Conservation (phyloP, 2,329 filamentous ascomycete genomes). For the Ceratocystis huliohia region DNA sequence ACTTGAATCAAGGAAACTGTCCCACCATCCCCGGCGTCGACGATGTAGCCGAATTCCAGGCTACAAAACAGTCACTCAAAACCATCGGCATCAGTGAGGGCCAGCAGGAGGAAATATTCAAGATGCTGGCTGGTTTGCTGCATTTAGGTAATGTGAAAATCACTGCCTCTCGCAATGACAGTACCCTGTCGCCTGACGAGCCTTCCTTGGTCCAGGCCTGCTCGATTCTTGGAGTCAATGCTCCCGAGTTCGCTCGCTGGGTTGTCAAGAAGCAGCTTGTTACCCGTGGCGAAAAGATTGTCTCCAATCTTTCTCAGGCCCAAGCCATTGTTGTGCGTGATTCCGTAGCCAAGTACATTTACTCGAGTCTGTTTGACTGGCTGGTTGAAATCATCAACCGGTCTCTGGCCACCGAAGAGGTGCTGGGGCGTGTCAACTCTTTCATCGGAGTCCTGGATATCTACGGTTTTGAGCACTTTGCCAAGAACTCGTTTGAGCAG, state of each 20-base stretch:
- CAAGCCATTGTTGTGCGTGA: constrained; percentile 91
- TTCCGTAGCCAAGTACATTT: constrained; percentile 96
- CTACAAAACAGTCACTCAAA: constrained; percentile 70
- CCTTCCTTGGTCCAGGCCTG: constrained; percentile 72
- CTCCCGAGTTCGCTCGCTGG: constrained; percentile 84
- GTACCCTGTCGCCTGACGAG: constrained; percentile 66
- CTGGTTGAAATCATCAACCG: constrained; percentile 93
- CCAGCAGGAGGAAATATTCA: constrained; percentile 78
- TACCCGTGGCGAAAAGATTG: constrained; percentile 93
- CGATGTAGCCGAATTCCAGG: constrained; percentile 85
- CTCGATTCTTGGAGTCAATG: constrained; percentile 74
- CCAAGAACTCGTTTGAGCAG: constrained; percentile 98
- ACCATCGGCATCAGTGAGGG: constrained; percentile 70
- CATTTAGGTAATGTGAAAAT: constrained; percentile 97
- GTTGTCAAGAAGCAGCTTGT: constrained; percentile 98
- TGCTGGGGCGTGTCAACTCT: constrained; percentile 65
- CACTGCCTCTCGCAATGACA: constrained; percentile 76
- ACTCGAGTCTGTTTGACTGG: constrained; percentile 98
- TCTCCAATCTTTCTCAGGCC: constrained; percentile 84
- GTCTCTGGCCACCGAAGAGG: constrained; percentile 78
- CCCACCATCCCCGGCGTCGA: constrained; percentile 89
- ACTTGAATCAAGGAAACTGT: constrained; percentile 87
- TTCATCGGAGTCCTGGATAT: constrained; percentile 99
- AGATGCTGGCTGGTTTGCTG: constrained; percentile 74
- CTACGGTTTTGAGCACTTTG: constrained; percentile 97